Base-by-base conservation (phyloP, 495 filamentous ascomycete species). In the Amphirosellinia nigrospora region DNA sequence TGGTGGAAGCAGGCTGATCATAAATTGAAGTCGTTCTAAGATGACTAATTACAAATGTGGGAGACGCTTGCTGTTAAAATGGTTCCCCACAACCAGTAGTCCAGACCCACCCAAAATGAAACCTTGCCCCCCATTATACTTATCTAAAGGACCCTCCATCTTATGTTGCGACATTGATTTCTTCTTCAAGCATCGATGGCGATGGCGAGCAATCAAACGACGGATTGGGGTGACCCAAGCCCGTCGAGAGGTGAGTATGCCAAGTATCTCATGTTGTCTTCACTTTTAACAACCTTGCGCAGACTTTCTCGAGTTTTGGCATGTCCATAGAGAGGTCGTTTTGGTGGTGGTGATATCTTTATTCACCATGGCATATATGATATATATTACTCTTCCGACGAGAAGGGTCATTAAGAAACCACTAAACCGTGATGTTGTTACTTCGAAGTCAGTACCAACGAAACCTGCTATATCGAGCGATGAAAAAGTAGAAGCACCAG, bases 261-360 rank as follows among this genome's bases (percentile, higher is more conserved):
- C 39, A 15, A 34, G 7, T 16, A 9, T 30, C 6, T 13, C 8
- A 13, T 15, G 3, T 19, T 23, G n/a, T 23, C 28, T 32, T 32
- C 16, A 38, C 1, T 16, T 23, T 30, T 68, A 48, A 68, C 36
- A 15, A 28, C 39, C 15, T n/a, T 15, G 4, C 23, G 56, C 55
- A 89, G 87, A 83, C 69, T 72, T 83, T 48, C 73, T 89, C 36
- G 83, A 83, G 68, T 68, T 86, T 28, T 90, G 87, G 88, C 87
- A 89, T 74, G 70, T 78, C 38, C 78, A 86, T 74, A 81, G 88
- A 46, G 77, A 85, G 30, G 78, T 82, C 3, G 82, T 90, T n/a
- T 75, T 89, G 26, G 69, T 86, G 23, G 75, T 82, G 62, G 77
- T 75, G 19, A 77, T 69, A 52, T 52, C 43, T 46, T 36, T 62